These are phyloP conservation scores for Pythium pyrilobum DNA, from an alignment of 352 stramenopile genomes.

Conservation along the genomic window DNA sequence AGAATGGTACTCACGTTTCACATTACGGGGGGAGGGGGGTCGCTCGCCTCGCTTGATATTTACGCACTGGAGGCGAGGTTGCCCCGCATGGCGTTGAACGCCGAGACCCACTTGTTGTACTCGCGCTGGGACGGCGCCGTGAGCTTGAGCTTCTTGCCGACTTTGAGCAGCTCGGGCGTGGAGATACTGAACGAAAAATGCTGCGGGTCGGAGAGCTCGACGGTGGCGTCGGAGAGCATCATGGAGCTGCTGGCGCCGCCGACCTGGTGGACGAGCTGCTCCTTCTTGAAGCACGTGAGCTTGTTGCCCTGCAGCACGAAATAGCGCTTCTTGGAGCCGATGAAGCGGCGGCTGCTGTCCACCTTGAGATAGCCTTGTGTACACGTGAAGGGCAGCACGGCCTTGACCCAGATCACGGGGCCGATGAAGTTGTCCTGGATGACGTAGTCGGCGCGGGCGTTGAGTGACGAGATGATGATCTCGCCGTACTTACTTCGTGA, in stretches of 20 bases:
- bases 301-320: conserved; percentile 43
- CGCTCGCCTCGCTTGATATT: no score
- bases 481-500: conserved; percentile 74
- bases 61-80: conserved; percentile 21
- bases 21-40: no score
- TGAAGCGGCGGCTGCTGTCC: conserved; percentile 65
- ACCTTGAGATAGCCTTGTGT: conserved; percentile 81
- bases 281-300: conserved; percentile 36
- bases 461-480: conserved; percentile 63
- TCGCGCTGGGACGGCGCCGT: conserved; percentile 66
- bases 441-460: conserved; percentile 60
- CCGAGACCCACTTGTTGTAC: conserved; percentile 83
- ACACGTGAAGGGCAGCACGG: conserved; percentile 83
- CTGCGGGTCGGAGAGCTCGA: conserved; percentile 61
- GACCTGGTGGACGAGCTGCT: conserved; percentile 46
- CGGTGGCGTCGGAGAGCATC: conserved; percentile 51
- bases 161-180: conserved; percentile 62
- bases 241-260: conserved; percentile 71
- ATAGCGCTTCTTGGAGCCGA: conserved; percentile 84
- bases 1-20: background rate
- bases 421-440: conserved; percentile 85
- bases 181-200: conserved; percentile 73
- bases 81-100: conserved; percentile 43
- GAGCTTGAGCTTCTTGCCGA: conserved; percentile 77
- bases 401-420: conserved; percentile 75